Conservation (phyloP, 768 basidiomycete species). For the Piloderma croceum region DNA sequence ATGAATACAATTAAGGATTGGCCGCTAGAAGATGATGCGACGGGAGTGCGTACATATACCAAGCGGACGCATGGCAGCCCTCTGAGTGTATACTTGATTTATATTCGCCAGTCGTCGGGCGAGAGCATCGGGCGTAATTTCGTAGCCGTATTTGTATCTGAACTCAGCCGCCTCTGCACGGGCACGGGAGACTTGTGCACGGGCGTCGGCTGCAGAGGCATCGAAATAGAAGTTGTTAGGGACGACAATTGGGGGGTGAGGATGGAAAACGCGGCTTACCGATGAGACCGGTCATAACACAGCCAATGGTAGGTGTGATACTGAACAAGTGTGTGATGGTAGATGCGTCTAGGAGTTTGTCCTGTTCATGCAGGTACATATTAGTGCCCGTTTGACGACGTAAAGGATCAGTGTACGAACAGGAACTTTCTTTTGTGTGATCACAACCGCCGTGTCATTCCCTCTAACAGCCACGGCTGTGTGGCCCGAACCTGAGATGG, state of each 20-base stretch:
- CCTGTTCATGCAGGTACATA: conserved; percentile 44
- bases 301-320: conserved; percentile 94
- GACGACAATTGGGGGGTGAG: too few species aligned
- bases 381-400: background rate
- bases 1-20: conserved; percentile 4
- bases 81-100: conserved; percentile 98
- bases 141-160: conserved; percentile 95
- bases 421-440: conserved; percentile 98
- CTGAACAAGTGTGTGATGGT: conserved; percentile 95
- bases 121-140: conserved; percentile 95
- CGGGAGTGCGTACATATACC: conserved; percentile 71
- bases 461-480: conserved; percentile 91
- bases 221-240: background rate
- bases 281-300: conserved; percentile 95
- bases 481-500: conserved; percentile 94
- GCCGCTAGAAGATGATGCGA: background rate
- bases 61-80: conserved; percentile 93
- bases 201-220: conserved; percentile 70
- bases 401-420: conserved; percentile 43
- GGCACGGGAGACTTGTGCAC: conserved; percentile 82
- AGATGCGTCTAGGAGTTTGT: conserved; percentile 92
- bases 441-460: conserved; percentile 90
- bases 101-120: conserved; percentile 94
- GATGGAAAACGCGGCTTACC: too few species aligned
- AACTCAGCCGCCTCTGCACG: conserved; percentile 87